Base-by-base conservation (phyloP, 1,139 yeast genomes). In the Nakaseomyces sp. region DNA sequence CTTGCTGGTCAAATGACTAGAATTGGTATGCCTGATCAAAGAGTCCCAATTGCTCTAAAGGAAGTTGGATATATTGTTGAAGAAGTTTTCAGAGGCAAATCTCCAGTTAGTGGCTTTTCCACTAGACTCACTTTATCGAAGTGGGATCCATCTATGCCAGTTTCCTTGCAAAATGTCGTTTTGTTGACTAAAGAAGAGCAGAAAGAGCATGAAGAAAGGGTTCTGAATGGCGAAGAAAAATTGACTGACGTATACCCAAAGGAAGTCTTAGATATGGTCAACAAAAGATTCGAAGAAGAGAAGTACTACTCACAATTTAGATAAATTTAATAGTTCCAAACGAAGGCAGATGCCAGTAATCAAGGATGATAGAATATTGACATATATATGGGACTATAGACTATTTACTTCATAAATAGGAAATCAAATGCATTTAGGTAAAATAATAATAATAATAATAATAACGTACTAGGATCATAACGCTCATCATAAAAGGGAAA, bases 111-210 rank as follows among this genome's bases (percentile, higher is more conserved):
- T n/a, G 86, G 89, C 24, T 85, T 73, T 57, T 79, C 89, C 12
- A 83, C 94, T 1, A 76, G 88, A 54, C 68, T 89, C 47, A 77
- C 89, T 1, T 70, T 91, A 43, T 79, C 94, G 1, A 71, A 83
- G 58, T 91, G 98, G 98, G 82, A 80, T 51, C 87, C 88, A 3
- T 55, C 61, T 1, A 69, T 75, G 50, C 72, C 71, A 1, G 63
- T 71, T 13, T 71, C 79, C 22, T 63, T 73, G 49, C 89, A 81
- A 53, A 91, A 91, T 60, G 77, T 87, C 40, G 93, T 91, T 12
- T 72, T 91, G 2, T 71, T 91, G 79, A 88, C 96, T 10, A 84
- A 83, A 58, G 94, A 87, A 41, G 97, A 91, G 63, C 95, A 82
- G 58, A 76, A 72, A 50, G 62, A 54, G 7, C 98, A 91, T 59